phyloP scores from a whole-genome alignment of 352 stramenopile species.

The Pythium monospermum region DNA sequence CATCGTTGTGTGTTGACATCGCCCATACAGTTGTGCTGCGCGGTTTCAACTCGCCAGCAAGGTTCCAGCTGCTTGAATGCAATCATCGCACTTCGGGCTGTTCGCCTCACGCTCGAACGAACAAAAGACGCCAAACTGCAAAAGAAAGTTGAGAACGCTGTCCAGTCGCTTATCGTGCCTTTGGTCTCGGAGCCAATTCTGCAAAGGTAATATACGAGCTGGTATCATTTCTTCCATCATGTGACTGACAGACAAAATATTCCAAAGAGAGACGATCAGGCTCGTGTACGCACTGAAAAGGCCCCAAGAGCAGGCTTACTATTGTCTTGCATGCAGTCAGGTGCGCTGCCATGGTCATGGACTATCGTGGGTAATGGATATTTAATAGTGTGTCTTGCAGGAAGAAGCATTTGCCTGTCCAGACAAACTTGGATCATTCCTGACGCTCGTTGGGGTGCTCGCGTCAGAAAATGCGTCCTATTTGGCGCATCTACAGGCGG shows the following conservation, averaged over 20 bases:
- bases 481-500: neutral
- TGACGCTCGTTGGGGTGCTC: slow-evolving; percentile 15
- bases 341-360: slow-evolving; percentile 1
- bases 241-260: too few species aligned
- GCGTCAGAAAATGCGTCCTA: slow-evolving; percentile 16
- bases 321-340: slow-evolving; percentile 14
- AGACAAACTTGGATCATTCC: slow-evolving; percentile 7
- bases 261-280: slow-evolving; percentile 9
- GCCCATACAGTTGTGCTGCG: too few species aligned
- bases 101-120: slow-evolving; percentile 4
- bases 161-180: neutral
- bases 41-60: neutral
- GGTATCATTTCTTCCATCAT: neutral
- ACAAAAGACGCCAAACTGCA: neutral
- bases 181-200: slow-evolving; percentile 1
- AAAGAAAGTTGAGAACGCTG: neutral
- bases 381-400: too few species aligned
- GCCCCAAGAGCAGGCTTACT: slow-evolving; percentile 19
- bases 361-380: too few species aligned
- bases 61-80: neutral
- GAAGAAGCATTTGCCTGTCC: slow-evolving; percentile 14
- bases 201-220: slow-evolving; percentile 11
- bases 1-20: too few species aligned
- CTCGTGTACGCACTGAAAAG: slow-evolving; percentile 10
- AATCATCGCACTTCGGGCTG: slow-evolving; percentile 7